Percentiles rank a stretch among this genome's conserved stretches.
These are phyloP conservation scores for Melampsora larici-populina DNA, from an alignment of 1,284 basidiomycete species.

Conservation along the genomic window DNA sequence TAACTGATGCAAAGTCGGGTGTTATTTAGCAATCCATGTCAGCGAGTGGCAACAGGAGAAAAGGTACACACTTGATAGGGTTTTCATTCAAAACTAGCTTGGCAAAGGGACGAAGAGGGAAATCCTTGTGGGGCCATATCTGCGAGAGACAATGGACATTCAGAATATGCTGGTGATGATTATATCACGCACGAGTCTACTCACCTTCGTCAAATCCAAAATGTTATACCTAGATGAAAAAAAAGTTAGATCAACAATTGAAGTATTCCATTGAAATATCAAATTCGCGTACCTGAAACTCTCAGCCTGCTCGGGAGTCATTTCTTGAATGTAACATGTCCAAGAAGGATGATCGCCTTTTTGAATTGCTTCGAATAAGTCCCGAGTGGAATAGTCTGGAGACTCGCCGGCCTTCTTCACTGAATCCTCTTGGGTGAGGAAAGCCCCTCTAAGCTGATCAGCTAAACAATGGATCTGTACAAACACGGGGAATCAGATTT, in stretches of 20 bases:
- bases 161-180: not conserved
- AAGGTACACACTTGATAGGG: constrained; percentile 26
- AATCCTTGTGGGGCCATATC: constrained; percentile 42
- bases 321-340: constrained; percentile 46
- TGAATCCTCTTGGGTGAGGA: constrained; percentile 36
- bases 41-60: not conserved
- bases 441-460: constrained; percentile 28
- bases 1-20: constrained; percentile 14
- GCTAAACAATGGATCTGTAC: constrained; percentile 35
- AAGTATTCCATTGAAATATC: not conserved
- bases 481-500: not conserved
- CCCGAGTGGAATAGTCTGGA: constrained; percentile 33
- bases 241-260: not conserved
- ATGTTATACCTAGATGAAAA: constrained; percentile 25
- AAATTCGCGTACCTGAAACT: constrained; percentile 16
- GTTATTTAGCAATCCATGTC: not conserved
- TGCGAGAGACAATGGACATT: not conserved
- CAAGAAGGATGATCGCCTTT: constrained; percentile 50
- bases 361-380: constrained; percentile 48
- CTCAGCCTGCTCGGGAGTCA: constrained; percentile 36
- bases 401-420: constrained; percentile 35
- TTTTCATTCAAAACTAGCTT: constrained; percentile 41
- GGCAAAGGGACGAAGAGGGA: constrained; percentile 29
- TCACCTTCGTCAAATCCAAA: constrained; percentile 38
- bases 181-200: not conserved